Percentiles rank a stretch among this genome's conserved stretches.
phyloP scores from a whole-genome alignment of 768 basidiomycete species.

The Podaxis sp. region DNA sequence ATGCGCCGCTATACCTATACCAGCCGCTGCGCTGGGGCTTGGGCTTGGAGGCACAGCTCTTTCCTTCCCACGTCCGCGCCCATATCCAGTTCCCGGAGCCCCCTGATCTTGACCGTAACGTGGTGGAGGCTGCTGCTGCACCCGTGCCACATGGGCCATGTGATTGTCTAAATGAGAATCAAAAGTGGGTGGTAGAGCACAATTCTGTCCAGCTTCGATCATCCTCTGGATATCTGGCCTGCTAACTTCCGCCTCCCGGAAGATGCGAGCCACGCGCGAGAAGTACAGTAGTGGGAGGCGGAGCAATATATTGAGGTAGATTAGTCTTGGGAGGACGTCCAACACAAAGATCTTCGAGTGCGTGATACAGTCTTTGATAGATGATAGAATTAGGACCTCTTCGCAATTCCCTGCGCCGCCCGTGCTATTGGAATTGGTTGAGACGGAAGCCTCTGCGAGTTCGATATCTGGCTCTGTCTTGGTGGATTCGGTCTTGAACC shows the following conservation, averaged over 20 bases:
- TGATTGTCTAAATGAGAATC: background rate
- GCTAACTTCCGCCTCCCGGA: conserved; percentile 77
- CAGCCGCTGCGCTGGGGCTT: background rate
- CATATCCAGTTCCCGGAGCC: background rate
- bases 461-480: conserved; percentile 34
- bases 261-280: conserved; percentile 71
- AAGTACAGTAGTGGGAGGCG: conserved; percentile 80
- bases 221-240: conserved; percentile 66
- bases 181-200: conserved; percentile 17
- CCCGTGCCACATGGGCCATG: background rate
- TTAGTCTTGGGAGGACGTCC: conserved; percentile 40
- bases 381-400: conserved; percentile 24
- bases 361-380: conserved; percentile 19
- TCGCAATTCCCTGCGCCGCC: conserved; percentile 28
- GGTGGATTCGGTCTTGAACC: conserved; percentile 18
- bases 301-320: conserved; percentile 51
- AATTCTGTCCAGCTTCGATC: conserved; percentile 29
- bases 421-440: conserved; percentile 18
- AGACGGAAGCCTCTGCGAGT: conserved; percentile 14
- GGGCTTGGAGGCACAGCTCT: background rate
- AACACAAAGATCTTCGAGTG: conserved; percentile 27
- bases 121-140: background rate
- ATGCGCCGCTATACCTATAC: background rate
- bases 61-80: background rate
- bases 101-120: background rate